A percentile compares a stretch with the other conserved stretches of the same genome.
These are phyloP conservation scores for Lactuca saligna DNA, from an alignment of 129 eudicot genomes.

Conservation along the genomic window DNA sequence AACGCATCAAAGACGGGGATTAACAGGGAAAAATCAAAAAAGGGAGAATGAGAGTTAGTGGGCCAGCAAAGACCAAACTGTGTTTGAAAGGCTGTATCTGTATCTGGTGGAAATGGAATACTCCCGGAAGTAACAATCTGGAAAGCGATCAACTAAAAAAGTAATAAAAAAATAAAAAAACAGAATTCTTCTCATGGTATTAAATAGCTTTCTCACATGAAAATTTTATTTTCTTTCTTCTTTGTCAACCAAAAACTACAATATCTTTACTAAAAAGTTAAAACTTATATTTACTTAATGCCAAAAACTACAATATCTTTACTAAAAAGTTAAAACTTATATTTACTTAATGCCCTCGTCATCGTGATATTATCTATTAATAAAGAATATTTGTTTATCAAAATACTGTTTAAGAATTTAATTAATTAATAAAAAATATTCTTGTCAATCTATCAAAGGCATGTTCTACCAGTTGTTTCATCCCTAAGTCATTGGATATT, in stretches of 20 bases:
- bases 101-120: constrained; percentile 12
- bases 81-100: constrained; percentile 6
- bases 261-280: background rate
- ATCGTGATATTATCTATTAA: background rate
- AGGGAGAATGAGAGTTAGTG: constrained; percentile 5
- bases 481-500: background rate
- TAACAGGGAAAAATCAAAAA: background rate
- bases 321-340: background rate
- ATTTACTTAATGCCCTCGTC: background rate
- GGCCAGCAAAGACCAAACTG: constrained; percentile 18
- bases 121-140: constrained; percentile 16
- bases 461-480: background rate
- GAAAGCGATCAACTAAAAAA: constrained; percentile 9
- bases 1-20: background rate
- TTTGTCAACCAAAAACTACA: background rate
- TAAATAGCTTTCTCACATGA: background rate
- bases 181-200: background rate
- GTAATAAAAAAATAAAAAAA: constrained; percentile 2
- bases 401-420: background rate
- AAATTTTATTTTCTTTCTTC: background rate
- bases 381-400: background rate
- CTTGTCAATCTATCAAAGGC: background rate
- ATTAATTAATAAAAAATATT: no score
- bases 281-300: background rate
- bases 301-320: background rate